Evolutionary conservation across 1,139 yeast genomes (phyloP), one percentile per base, ranked within the genome.

Genomic region (Sugiyamaella novakii): DNA sequence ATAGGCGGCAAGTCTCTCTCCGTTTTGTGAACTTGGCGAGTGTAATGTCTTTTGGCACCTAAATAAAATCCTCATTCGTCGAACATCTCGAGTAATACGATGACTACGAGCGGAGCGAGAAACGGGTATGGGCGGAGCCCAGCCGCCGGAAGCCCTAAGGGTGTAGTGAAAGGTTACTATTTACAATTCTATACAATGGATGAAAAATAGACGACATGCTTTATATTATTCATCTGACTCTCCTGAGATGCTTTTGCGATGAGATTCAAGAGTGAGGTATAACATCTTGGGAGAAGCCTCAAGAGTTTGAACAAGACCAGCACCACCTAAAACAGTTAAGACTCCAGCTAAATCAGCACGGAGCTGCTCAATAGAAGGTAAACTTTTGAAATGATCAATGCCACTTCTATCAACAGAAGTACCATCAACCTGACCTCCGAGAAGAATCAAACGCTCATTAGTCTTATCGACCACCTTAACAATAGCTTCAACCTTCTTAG

Each of bases 281-380:
- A 91, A 77, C 53, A 74, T 70, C 57, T 80, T 80, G 25, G 86
- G 72, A 15, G 87, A 74, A 24, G 86, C 69, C 68, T 86, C 84
- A 67, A 91, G 76, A 22, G 96, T 87, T 68, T 80, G 80, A 5
- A 87, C 95, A 65, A 91, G 76, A 2, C 95, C 95, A 38, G 89
- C 94, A 62, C 97, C 98, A 53, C 96, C 87, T 55, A 87, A 76
- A 50, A 85, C 72, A 12, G 91, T 83, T 65, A 91, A 79, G 53
- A 88, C 75, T n/a, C 96, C 96, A 19, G 87, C 84, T 59, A 92
- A 77, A 73, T 89, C 88, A 15, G 86, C 80, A 55, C 87, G 92
- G 59, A 91, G 73, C 59, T 83, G 82, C 41, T 79, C 81, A 64
- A 83, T 74, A 3, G 82, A 70, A 36, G 96, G 95, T 62, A 91